Percentiles rank a stretch among this genome's conserved stretches.
Evolutionary conservation across 2,329 filamentous ascomycete species (phyloP).

Genomic region (Alternaria tenuissima): DNA sequence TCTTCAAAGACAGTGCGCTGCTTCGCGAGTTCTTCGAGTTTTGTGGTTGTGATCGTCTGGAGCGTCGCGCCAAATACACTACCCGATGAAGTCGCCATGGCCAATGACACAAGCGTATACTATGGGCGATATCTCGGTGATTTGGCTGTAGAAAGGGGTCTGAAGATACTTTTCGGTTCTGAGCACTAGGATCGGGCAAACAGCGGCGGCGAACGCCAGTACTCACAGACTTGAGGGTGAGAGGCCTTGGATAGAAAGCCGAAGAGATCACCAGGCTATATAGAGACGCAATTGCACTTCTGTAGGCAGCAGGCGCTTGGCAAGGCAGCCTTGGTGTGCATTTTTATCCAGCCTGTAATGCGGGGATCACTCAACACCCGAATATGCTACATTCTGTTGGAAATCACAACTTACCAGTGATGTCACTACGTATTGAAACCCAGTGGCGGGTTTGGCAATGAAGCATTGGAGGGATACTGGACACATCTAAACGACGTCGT

Average conservation of each 20-base stretch:
- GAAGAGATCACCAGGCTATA: background rate
- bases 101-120: background rate
- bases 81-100: slow-evolving; percentile 35
- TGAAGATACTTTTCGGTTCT: background rate
- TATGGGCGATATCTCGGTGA: no score
- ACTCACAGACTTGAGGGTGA: background rate
- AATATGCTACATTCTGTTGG: no score
- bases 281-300: background rate
- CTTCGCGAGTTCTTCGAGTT: slow-evolving; percentile 50
- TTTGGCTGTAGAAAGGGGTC: background rate
- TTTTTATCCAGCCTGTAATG: background rate
- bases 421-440: background rate
- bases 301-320: slow-evolving; percentile 10
- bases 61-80: slow-evolving; percentile 48
- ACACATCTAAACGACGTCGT: background rate
- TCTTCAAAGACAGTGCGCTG: slow-evolving; percentile 42
- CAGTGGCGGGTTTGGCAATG: background rate
- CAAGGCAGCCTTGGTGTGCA: background rate
- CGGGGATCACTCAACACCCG: background rate
- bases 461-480: background rate
- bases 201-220: background rate
- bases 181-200: background rate
- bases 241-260: background rate
- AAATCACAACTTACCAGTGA: background rate
- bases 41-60: slow-evolving; percentile 48